Conservation (phyloP, 768 basidiomycete species). For the Mycena crocata region DNA sequence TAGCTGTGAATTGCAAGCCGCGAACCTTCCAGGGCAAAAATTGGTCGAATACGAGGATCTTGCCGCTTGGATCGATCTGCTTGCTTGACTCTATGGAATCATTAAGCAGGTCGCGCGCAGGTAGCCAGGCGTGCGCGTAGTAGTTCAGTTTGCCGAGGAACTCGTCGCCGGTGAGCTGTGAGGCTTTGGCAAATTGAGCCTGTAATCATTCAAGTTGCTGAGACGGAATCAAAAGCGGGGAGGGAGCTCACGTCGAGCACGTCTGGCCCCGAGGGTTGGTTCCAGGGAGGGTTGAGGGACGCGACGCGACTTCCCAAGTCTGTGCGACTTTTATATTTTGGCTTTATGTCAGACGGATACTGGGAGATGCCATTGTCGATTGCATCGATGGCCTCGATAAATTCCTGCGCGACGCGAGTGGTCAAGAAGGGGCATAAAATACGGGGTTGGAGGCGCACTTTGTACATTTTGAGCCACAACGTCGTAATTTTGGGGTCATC, state of each 20-base stretch:
- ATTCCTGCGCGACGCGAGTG: conserved; percentile 64
- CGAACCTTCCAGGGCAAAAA: conserved; percentile 91
- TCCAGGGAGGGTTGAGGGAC: conserved; percentile 92
- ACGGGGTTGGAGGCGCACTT: conserved; percentile 51
- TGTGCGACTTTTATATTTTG: conserved; percentile 81
- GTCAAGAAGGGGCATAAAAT: not conserved
- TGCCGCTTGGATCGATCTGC: conserved; percentile 75
- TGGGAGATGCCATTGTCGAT: conserved; percentile 96
- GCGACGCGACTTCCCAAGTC: conserved; percentile 89
- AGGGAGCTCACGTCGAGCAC: conserved; percentile 73
- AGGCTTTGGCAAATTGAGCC: conserved; percentile 84
- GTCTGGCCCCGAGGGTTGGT: conserved; percentile 75
- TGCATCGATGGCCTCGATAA: conserved; percentile 94
- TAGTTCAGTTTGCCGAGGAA: conserved; percentile 84
- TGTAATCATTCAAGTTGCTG: conserved; percentile 42
- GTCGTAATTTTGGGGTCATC: conserved; percentile 75
- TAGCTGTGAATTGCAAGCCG: not conserved
- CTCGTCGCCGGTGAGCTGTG: conserved; percentile 84
- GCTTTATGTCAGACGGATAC: conserved; percentile 72
- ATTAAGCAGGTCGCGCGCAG: conserved; percentile 84
- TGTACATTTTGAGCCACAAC: conserved; percentile 93
- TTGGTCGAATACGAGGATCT: conserved; percentile 81
- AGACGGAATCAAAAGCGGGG: conserved; percentile 1
- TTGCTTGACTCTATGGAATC: conserved; percentile 68
- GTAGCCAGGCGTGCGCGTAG: conserved; percentile 91